phyloP scores from a whole-genome alignment of 805 yeast species.

The Zygosaccharomyces bailii region DNA sequence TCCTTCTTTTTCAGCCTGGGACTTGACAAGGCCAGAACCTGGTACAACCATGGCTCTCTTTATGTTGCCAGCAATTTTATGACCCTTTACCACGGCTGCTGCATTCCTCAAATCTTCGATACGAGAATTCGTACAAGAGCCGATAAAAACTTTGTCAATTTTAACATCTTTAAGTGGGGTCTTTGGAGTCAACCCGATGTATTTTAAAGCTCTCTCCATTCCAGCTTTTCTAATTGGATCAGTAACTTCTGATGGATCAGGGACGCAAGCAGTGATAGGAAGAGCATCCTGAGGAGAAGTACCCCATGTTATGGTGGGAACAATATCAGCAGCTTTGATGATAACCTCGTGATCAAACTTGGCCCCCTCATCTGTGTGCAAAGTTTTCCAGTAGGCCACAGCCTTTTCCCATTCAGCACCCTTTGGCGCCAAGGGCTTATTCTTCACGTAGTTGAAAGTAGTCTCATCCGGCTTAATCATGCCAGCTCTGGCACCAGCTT shows the following conservation, averaged over 20 bases:
- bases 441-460: slow-evolving; percentile 85
- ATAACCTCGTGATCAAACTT: slow-evolving; percentile 78
- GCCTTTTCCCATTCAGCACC: slow-evolving; percentile 97
- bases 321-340: slow-evolving; percentile 77
- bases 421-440: slow-evolving; percentile 90
- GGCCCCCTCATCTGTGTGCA: slow-evolving; percentile 87
- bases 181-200: slow-evolving; percentile 88
- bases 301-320: slow-evolving; percentile 99
- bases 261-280: slow-evolving; percentile 86
- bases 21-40: slow-evolving; percentile 93
- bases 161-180: slow-evolving; percentile 70
- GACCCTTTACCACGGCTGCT: slow-evolving; percentile 88
- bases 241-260: slow-evolving; percentile 73
- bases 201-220: slow-evolving; percentile 85
- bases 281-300: slow-evolving; percentile 98
- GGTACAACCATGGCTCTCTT: slow-evolving; percentile 90
- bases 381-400: slow-evolving; percentile 81
- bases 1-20: slow-evolving; percentile 93
- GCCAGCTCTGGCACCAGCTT: slow-evolving; percentile 99
- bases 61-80: slow-evolving; percentile 76
- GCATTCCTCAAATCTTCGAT: slow-evolving; percentile 96
- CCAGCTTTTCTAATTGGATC: slow-evolving; percentile 78
- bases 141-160: slow-evolving; percentile 93
- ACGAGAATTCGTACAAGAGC: slow-evolving; percentile 97
- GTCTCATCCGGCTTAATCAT: slow-evolving; percentile 94